Base-by-base conservation (phyloP, 331 rosid genomes). In the Phaseolus coccineus region DNA sequence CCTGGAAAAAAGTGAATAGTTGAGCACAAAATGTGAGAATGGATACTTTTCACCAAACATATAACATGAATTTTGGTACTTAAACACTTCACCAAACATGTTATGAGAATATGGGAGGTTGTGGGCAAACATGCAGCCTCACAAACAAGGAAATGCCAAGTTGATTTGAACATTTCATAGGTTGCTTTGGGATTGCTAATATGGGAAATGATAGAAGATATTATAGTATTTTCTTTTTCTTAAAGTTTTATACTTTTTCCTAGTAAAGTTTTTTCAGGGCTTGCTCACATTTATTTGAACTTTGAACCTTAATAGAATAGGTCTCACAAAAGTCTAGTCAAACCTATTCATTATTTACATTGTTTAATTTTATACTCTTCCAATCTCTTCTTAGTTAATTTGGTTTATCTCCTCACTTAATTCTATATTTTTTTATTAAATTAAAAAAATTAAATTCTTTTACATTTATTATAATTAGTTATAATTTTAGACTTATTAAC, bases 61-160 rank as follows among this genome's bases (percentile, higher is more conserved):
- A 25, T 16, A 53, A 55, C 15, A 55, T 55, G 63, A 57, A 57
- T 24, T 57, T 57, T 15, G 64, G 37, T 56, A 56, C 31, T 15
- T 15, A 61, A 61, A 62, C 27, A 64, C 6, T 64, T 16, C 14
- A 16, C 48, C 70, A 37, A 64, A 64, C 48, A 35, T 35, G 70
- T 64, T 8, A 37, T 1, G 19, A 64, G 50, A 64, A 64, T 35
- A 64, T 64, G 30, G 70, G 70, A 64, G 28, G 50, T 16, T 64
- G 50, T 37, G 47, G 50, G 70, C 14, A 64, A 37, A 64, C 70
- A 64, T 64, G 70, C 15, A n/a, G 5, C 70, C 28, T 64, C 70
- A n/a, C 28, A 3, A 65, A 65, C 71, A 37, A 8, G 28, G 50
- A 37, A 6, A 35, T 64, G 69, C 47, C 69, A 64, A 15, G 15